These are phyloP conservation scores for Leishmania lainsoni DNA, from an alignment of 208 protist species.

Conservation along the genomic window DNA sequence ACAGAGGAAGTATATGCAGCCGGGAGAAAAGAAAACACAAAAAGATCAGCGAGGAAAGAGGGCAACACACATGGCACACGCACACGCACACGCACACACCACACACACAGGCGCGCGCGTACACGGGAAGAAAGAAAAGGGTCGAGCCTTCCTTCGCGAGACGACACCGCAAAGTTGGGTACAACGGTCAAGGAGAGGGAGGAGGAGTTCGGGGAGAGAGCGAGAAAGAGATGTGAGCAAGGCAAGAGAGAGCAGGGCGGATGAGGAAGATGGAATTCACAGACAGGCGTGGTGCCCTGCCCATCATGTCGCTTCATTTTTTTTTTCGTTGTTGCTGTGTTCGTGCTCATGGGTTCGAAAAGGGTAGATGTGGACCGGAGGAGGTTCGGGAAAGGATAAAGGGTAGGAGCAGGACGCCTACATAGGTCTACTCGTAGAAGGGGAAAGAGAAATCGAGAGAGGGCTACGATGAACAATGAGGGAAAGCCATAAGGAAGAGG, in stretches of 20 bases:
- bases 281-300: not conserved
- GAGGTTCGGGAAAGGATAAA: constrained; percentile 4
- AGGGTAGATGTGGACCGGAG: not conserved
- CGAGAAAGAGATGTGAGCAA: not conserved
- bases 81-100: no score
- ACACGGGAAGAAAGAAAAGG: not conserved
- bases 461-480: constrained; percentile 3
- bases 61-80: not conserved
- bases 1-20: not conserved
- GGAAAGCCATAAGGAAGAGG: not conserved
- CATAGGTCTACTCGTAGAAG: not conserved
- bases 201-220: not conserved
- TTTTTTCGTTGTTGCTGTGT: not conserved
- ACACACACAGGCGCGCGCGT: not conserved
- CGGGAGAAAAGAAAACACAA: not conserved
- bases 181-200: not conserved
- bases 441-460: not conserved
- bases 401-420: not conserved
- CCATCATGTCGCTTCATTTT: not conserved
- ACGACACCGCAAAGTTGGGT: not conserved
- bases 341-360: not conserved
- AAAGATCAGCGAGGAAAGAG: not conserved
- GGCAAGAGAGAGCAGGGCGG: not conserved
- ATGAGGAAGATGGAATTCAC: not conserved
- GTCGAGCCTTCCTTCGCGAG: no score